These are phyloP conservation scores for Fusarium euwallaceae DNA, from an alignment of 2,329 filamentous ascomycete species.

Conservation along the genomic window DNA sequence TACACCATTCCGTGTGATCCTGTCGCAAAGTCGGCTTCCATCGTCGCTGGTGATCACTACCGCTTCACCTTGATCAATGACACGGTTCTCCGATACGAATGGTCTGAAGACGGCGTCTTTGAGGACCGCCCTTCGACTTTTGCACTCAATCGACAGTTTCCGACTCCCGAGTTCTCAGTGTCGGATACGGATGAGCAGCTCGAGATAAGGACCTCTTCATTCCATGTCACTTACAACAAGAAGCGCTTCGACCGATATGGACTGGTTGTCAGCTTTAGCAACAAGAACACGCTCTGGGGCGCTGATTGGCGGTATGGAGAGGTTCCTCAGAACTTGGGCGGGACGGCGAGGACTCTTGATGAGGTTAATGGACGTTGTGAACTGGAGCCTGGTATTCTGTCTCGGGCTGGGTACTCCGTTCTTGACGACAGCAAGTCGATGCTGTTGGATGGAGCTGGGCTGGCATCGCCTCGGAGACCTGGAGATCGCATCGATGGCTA, in stretches of 20 bases:
- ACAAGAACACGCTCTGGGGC: conserved; percentile 57
- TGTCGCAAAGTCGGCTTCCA: conserved; percentile 29
- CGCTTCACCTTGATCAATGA: conserved; percentile 72
- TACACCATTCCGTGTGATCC: conserved; percentile 38
- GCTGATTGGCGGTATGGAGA: conserved; percentile 61
- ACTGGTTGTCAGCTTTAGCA: conserved; percentile 59
- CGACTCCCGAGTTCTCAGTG: conserved; percentile 60
- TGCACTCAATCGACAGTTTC: conserved; percentile 65
- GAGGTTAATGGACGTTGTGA: conserved; percentile 63
- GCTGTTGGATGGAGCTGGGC: conserved; percentile 67
- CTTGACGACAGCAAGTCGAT: conserved; percentile 69
- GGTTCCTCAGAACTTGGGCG: conserved; percentile 55
- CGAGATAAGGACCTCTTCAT: conserved; percentile 67
- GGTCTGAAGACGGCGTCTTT: conserved; percentile 69
- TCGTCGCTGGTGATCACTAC: conserved; percentile 55
- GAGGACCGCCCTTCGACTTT: conserved; percentile 74
- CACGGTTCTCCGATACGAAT: conserved; percentile 71
- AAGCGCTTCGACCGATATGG: conserved; percentile 65
- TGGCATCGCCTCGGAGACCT: conserved; percentile 60
- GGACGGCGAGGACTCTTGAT: conserved; percentile 69
- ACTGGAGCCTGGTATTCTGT: conserved; percentile 65
- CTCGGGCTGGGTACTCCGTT: conserved; percentile 62
- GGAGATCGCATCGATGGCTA: conserved; percentile 69
- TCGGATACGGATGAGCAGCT: conserved; percentile 60
- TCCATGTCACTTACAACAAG: conserved; percentile 71